A percentile compares a stretch with the other conserved stretches of the same genome.
phyloP scores from a whole-genome alignment of 1,284 basidiomycete genomes.

The Fomitopsis palustris region DNA sequence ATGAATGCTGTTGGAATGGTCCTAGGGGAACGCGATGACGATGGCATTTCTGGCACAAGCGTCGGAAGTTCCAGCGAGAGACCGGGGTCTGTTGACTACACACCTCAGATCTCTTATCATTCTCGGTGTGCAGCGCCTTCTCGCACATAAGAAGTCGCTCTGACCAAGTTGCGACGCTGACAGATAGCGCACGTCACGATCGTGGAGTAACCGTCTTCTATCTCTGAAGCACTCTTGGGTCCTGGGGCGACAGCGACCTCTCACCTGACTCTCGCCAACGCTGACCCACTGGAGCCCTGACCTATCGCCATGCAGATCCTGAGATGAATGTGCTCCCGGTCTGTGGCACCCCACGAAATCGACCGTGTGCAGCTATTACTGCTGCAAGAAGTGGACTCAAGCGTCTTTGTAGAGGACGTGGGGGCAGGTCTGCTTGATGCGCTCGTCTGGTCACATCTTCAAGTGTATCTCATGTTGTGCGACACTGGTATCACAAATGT shows the following conservation, averaged over 20 bases:
- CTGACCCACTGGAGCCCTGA: not conserved
- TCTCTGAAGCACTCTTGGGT: not conserved
- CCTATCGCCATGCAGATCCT: not conserved
- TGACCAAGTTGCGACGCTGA: not conserved
- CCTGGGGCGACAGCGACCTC: not conserved
- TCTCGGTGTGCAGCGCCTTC: slow-evolving; percentile 1
- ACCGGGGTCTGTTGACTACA: not conserved
- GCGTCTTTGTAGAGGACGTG: slow-evolving; percentile 4
- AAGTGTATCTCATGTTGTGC: slow-evolving; percentile 12
- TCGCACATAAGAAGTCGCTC: too few species aligned
- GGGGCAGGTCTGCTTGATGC: not conserved
- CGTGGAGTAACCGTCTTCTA: not conserved
- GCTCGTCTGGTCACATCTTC: slow-evolving; percentile 4
- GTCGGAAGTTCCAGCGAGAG: slow-evolving; percentile 1
- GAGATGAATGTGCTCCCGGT: not conserved
- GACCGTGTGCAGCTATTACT: not conserved
- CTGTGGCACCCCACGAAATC: not conserved
- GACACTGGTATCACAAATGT: slow-evolving; percentile 5
- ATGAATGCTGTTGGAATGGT: slow-evolving; percentile 9
- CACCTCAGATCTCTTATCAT: slow-evolving; percentile 9
- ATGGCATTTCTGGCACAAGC: slow-evolving; percentile 10
- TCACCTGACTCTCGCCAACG: not conserved
- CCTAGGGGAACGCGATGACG: slow-evolving; percentile 1
- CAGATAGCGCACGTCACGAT: not conserved
- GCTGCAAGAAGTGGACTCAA: not conserved